Base-by-base conservation (phyloP, 805 yeast genomes). In the Pichia manshurica region DNA sequence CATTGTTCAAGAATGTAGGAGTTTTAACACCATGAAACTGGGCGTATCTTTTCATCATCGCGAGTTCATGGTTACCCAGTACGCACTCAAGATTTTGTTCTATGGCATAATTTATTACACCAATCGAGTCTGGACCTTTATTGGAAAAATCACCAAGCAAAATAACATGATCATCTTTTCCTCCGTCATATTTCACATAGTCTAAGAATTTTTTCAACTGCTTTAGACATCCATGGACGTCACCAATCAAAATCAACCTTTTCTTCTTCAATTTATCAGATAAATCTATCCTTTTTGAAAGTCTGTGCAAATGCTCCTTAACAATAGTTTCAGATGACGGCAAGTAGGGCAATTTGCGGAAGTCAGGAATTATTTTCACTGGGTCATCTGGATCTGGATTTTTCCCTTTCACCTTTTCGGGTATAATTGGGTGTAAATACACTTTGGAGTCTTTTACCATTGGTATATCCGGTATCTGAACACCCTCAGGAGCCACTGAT, bases 1-100 rank as follows among this genome's bases (percentile, higher is more conserved):
- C 51, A 13, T 54, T 50, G 19, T 56, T 57, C 6, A 46, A 44
- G 16, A 64, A 49, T 31, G 42, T 32, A 7, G 64, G 63, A 3
- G 52, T 38, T 17, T 43, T 37, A 12, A 79, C 64, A 22, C 76
- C 75, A 63, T 80, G 89, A 56, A 69, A 74, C 50, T 66, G 77
- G 21, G 82, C 78, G 59, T 87, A 87, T 57, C 81, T 68, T 46
- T 79, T 73, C 54, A 90, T 60, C 10, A 84, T 75, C 51, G 80
- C 81, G 51, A 82, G 72, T 64, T 90, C 98, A 64, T 91, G 96
- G 68, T 90, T 90, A 0, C 98, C 97, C 49, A 93, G 68, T 2
- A 90, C 79, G 60, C 96, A 89, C 46, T 78, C 80, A 15, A 86
- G 75, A 15, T 76, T 68, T 54, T 80, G 61, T 20, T 77, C 68